Base-by-base conservation (phyloP, 495 filamentous ascomycete genomes). In the Penicillium odoratum region DNA sequence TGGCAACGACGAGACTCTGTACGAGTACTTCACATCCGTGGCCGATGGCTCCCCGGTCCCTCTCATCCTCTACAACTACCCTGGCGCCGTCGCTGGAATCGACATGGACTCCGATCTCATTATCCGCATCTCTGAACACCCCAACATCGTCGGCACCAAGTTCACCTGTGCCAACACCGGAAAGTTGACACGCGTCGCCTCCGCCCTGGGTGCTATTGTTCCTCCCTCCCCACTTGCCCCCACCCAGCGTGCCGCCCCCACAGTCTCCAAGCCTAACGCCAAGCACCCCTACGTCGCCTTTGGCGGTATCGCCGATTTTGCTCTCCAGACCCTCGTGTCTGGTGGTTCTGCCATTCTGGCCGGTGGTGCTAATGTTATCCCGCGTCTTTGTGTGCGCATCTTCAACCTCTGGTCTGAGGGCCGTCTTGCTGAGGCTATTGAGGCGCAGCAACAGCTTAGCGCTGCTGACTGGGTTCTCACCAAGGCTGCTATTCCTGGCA, bases 131-230 rank as follows among this genome's bases (percentile, higher is more conserved):
- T 90, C 88, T 21, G 74, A 87, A 59, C 90, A 95, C 68, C 86
- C 88, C 48, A 95, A 96, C 69, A 87, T 96, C 64, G 77, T 90
- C 56, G 90, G 91, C 50, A 92, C 90, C 47, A 95, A 95, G 70
- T 96, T 96, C 81, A 95, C 91, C 21, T 93, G 91, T 65, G 91
- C 89, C 46, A 93, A 90, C 74, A 94, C 90, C 0, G 91, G 91
- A 47, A 96, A 95, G 75, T 77, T 96, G 56, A 91, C 91, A 8
- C 85, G 91, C 34, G 91, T 96, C 8, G 90, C 91, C n/a, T 64
- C 78, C 6, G 90, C 86, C 16, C 85, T 88, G 25, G 78, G 91
- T 61, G 90, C 90, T n/a, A 81, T 86, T 62, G 88, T 85, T 0
- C 84, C 87, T 1, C 8, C 62, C 13, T 76, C 76, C 2, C 74